Base-by-base conservation (phyloP, 441 rosid species). In the Gossypium schwendimanii region DNA sequence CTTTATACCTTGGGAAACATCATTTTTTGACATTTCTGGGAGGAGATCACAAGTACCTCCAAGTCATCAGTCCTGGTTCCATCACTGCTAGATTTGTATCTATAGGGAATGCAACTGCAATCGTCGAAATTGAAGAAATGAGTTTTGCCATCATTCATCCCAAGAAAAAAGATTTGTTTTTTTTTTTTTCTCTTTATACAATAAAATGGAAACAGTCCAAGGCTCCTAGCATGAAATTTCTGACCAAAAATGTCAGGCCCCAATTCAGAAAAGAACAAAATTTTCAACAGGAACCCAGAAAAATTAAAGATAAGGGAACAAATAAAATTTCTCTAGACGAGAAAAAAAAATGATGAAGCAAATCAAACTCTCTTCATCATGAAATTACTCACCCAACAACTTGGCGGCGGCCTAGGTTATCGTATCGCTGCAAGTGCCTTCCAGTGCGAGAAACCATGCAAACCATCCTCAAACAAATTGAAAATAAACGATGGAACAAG, bases 91-190 rank as follows among this genome's bases (percentile, higher is more conserved):
- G 20, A 62, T 77, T 83, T 89, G 73, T 71, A 89, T 82, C 97
- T 82, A 71, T 94, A 94, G 0, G 98, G 98, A 69, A 93, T 84
- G 84, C 97, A 93, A 67, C 98, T 93, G 91, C 77, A 57, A 62
- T 58, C 18, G 23, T 21, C 26, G 74, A 57, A 2, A 47, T 12
- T 52, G 7, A 73, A 73, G 69, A 72, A 82, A 44, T 36, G 39
- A 63, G 24, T 54, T 52, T 60, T 18, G 8, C 41, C 45, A 33
- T 18, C 20, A 12, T 33, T 69, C 49, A 39, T 17, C 18, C 6
- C 26, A 50, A 28, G 18, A 21, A 15, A 28, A 31, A 31, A 1
- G 36, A 31, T 31, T 28, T 26, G 28, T 26, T 26, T 26, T 28
- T 31, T 31, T 0, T 28, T 28, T 31, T 23, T 14, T 2, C 39